These are phyloP conservation scores for Colletotrichum sp. DNA, from an alignment of 2,329 filamentous ascomycete species.

Conservation along the genomic window DNA sequence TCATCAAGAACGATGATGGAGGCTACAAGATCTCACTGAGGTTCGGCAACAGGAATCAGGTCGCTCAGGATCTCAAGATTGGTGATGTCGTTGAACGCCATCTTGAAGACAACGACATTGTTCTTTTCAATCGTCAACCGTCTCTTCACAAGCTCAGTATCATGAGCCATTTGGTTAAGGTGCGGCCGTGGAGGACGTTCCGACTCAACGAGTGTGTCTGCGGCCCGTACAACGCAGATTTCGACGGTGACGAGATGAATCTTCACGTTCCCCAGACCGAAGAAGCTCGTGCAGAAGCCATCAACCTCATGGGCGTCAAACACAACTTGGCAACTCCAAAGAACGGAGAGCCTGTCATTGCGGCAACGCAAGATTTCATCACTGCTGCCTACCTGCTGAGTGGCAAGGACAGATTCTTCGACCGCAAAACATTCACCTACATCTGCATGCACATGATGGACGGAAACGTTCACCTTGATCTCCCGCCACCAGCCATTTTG, in stretches of 20 bases:
- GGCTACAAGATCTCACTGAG: conserved; percentile 76
- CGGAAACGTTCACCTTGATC: conserved; percentile 75
- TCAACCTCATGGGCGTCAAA: conserved; percentile 97
- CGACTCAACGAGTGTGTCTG: conserved; percentile 98
- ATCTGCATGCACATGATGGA: conserved; percentile 95
- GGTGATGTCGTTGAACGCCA: conserved; percentile 95
- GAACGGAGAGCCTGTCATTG: conserved; percentile 97
- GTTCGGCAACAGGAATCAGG: conserved; percentile 72
- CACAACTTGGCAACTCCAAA: conserved; percentile 95
- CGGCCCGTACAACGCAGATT: conserved; percentile 98
- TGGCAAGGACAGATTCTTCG: conserved; percentile 91
- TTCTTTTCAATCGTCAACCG: conserved; percentile 97
- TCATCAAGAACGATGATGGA: conserved; percentile 69
- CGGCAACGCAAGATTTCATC: conserved; percentile 99
- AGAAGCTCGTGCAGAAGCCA: conserved; percentile 92
- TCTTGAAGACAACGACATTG: conserved; percentile 92
- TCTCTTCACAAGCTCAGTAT: conserved; percentile 99
- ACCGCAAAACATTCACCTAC: conserved; percentile 86
- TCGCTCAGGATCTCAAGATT: conserved; percentile 76
- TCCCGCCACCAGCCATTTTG: conserved; percentile 85
- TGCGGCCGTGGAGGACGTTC: conserved; percentile 94
- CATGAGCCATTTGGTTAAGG: conserved; percentile 91
- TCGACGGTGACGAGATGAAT: conserved; percentile 99
- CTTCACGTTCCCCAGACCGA: conserved; percentile 97
- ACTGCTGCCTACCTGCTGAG: conserved; percentile 91